Base-by-base conservation (phyloP, 768 basidiomycete species). In the Termitomyces sp. region DNA sequence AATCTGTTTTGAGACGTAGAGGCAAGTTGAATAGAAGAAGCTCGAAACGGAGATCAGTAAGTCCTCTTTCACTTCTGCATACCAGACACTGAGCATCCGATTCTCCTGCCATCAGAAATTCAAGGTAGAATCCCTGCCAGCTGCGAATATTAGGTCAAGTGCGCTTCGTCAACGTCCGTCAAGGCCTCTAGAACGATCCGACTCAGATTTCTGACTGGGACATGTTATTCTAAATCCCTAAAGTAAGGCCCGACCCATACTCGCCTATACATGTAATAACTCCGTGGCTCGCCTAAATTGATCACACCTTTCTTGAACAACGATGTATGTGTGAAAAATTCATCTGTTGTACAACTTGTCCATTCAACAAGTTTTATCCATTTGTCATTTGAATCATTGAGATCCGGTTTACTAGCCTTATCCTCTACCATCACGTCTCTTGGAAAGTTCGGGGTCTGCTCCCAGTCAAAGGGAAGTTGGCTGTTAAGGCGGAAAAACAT, bases 131-230 rank as follows among this genome's bases (percentile, higher is more conserved):
- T 66, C 58, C 20, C 55, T 66, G 36, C 68, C 72, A 58, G 60
- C 73, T 8, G 64, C 68, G 26, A 66, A 64, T 42, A 56, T 69
- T 33, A 63, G 68, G 33, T 57, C 69, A 46, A 68, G 66, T 53
- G 65, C 75, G 37, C 66, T 83, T 29, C 77, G 79, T 53, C 73
- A 78, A 51, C 80, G 82, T 39, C 73, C 73, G 18, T 81, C 81
- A 51, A 75, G 75, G 63, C 64, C 70, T 46, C 66, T 68, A 53
- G 70, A 64, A 44, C 56, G 61, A 20, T 68, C 71, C 18, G 72
- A 73, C 34, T 71, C 67, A 29, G 72, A 70, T 26, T 53, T 41
- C 20, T 57, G 56, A 57, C 7, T 39, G 34, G 33, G 6, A 31
- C 28, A 44, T 45, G 2, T 18, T 3, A 15, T 31, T 20, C n/a